Evolutionary conservation across 2,329 filamentous ascomycete genomes (phyloP), one percentile per base, ranked within the genome.

Genomic region (Fusarium sp.): DNA sequence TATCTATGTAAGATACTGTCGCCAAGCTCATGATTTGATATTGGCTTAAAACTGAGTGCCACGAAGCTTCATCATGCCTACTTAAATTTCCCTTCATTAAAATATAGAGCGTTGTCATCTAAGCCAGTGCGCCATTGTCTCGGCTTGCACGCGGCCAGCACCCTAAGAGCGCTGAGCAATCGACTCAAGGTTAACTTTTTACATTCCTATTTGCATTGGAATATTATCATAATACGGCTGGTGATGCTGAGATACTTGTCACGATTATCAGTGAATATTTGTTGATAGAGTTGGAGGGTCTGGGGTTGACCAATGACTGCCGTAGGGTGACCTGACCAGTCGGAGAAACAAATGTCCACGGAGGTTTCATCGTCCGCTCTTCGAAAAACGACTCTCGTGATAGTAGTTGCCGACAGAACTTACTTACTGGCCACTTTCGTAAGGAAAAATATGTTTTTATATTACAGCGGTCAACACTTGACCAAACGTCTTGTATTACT

Each of bases 121-220:
- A 1, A 11, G n/a, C n/a, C 6, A 24, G 4, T 12, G 6, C n/a
- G 13, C n/a, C n/a, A 35, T 22, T 33, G 12, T 20, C 47, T 51
- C n/a, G 8, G 6, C 31, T 20, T 15, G 3, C 13, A 8, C 30
- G n/a, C n/a, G 9, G 4, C 10, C 24, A 22, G 11, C 7, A n/a
- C 2, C 16, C 9, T 15, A 15, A 11, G 3, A 7, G 2, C 18
- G 10, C 13, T 10, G 7, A n/a, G 3, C 7, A 0, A 3, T 48
- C 31, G 10, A 20, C 24, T 31, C 4, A 20, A 24, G 2, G 4
- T 11, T 20, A 3, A 20, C 24, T 28, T 2, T 15, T 30, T 10
- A 20, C 4, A 7, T 30, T 41, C 4, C 6, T 11, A 3, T n/a
- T 12, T 22, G 7, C 12, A n/a, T 7, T 14, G 2, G 14, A 39